phyloP scores from a whole-genome alignment of 805 yeast species.

The Lipomyces sp. region DNA sequence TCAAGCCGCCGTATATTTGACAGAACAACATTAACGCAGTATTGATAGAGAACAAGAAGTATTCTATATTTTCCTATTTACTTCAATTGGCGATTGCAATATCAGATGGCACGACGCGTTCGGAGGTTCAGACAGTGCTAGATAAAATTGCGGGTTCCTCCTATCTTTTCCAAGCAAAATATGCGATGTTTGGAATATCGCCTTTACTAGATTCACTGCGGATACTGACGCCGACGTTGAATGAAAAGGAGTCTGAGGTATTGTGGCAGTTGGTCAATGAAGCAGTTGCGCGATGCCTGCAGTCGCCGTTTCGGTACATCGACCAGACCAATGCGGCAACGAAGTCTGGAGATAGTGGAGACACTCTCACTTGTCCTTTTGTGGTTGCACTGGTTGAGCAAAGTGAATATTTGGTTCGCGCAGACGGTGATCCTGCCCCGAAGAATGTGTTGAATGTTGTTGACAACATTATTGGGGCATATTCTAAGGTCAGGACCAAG shows the following conservation, averaged over 20 bases:
- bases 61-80: slow-evolving; percentile 66
- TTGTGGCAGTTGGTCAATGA: slow-evolving; percentile 74
- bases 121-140: slow-evolving; percentile 51
- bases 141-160: slow-evolving; percentile 50
- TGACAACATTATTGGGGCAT: slow-evolving; percentile 40
- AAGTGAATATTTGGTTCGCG: slow-evolving; percentile 50
- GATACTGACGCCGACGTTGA: background rate
- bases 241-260: too few species aligned
- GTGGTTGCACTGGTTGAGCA: slow-evolving; percentile 64
- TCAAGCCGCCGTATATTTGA: background rate
- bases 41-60: slow-evolving; percentile 33
- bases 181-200: slow-evolving; percentile 46
- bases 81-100: slow-evolving; percentile 39
- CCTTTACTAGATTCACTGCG: slow-evolving; percentile 2
- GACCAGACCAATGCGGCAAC: slow-evolving; percentile 46
- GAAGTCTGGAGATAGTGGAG: background rate
- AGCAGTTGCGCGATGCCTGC: slow-evolving; percentile 62
- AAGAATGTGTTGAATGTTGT: slow-evolving; percentile 48
- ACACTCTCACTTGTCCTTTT: slow-evolving; percentile 49
- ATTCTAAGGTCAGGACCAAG: too few species aligned
- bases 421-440: slow-evolving; percentile 23
- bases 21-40: background rate
- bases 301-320: slow-evolving; percentile 79
- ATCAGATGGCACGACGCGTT: slow-evolving; percentile 30
- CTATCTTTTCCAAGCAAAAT: slow-evolving; percentile 55